Evolutionary conservation across 768 basidiomycete species (phyloP), one percentile per base, ranked within the genome.

Genomic region (Amanita thiersii): DNA sequence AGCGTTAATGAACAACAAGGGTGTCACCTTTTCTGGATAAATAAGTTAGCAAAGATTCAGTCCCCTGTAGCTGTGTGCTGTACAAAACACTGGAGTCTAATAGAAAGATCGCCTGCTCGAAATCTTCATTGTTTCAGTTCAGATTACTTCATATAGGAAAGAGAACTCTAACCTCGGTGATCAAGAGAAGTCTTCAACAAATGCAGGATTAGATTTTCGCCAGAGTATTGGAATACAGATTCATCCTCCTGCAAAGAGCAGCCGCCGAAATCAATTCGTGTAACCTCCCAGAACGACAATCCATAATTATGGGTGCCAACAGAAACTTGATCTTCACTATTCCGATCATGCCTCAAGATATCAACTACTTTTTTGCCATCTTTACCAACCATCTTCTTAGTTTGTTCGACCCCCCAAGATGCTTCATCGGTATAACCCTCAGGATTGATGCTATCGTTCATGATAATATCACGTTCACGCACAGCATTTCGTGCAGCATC

Each of bases 331-430:
- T 50, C 52, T 28, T 48, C 47, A 41, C 56, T 56, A 5, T 43
- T 56, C 36, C 59, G 64, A 44, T 78, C 69, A 11, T 57, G 52
- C 39, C 61, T 53, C 28, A 79, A 53, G 28, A 79, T 68, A 39
- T 60, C 63, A 12, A 53, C 57, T 32, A 60, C 68, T 46, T 68
- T 61, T 10, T 67, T 69, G 2, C 59, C 56, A 25, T 61, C 61
- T 36, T 62, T 58, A 3, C 68, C 72, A 39, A 75, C 52, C 29
- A 68, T 44, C 46, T 61, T 48, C 46, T 61, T 43, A 40, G 63
- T 47, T 37, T 63, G 67, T 19, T 61, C 53, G 20, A 63, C 57
- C 11, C 57, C 52, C 36, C 65, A 44, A 4, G 49, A 44, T 10
- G 57, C 39, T 2, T 56, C 59, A 33, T 4, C 11, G 9, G 18